These are phyloP conservation scores for Suhomyces prunicola DNA, from an alignment of 805 yeast genomes.

Conservation along the genomic window DNA sequence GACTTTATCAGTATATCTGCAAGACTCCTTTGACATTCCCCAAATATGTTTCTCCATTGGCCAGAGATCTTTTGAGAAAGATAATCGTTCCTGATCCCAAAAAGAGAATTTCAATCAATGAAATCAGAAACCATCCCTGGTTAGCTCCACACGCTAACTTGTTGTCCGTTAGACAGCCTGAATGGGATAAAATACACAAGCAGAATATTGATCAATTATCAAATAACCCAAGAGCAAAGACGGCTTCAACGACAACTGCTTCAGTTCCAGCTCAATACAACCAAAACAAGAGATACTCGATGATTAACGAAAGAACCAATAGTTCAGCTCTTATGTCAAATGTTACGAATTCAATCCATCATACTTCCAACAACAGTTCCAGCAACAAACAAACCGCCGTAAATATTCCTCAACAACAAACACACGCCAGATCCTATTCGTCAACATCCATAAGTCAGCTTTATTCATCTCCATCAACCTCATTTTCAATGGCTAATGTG, in stretches of 20 bases:
- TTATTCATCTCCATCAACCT: slow-evolving; percentile 65
- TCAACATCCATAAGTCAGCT: slow-evolving; percentile 29
- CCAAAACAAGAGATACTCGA: slow-evolving; percentile 43
- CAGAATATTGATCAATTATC: slow-evolving; percentile 19
- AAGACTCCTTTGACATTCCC: slow-evolving; percentile 92
- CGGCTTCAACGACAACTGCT: not conserved
- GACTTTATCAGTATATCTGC: slow-evolving; percentile 87
- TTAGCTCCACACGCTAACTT: slow-evolving; percentile 77
- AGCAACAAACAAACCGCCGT: not conserved
- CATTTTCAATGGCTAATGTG: slow-evolving; percentile 53
- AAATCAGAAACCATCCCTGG: slow-evolving; percentile 85
- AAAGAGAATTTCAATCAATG: slow-evolving; percentile 64
- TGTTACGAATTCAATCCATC: not conserved
- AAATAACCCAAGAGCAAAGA: not conserved
- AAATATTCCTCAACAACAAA: slow-evolving; percentile 7
- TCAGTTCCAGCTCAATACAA: slow-evolving; percentile 12
- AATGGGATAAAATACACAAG: slow-evolving; percentile 71
- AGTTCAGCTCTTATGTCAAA: slow-evolving; percentile 11
- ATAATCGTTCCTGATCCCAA: slow-evolving; percentile 83
- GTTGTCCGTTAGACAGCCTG: slow-evolving; percentile 78
- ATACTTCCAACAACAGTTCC: slow-evolving; percentile 2
- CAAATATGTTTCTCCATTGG: slow-evolving; percentile 84
- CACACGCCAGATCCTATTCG: slow-evolving; percentile 35
- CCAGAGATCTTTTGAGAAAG: slow-evolving; percentile 84
- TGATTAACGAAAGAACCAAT: slow-evolving; percentile 40